phyloP scores from a whole-genome alignment of 176 grass and related monocot species.

The Tillandsia leiboldiana region DNA sequence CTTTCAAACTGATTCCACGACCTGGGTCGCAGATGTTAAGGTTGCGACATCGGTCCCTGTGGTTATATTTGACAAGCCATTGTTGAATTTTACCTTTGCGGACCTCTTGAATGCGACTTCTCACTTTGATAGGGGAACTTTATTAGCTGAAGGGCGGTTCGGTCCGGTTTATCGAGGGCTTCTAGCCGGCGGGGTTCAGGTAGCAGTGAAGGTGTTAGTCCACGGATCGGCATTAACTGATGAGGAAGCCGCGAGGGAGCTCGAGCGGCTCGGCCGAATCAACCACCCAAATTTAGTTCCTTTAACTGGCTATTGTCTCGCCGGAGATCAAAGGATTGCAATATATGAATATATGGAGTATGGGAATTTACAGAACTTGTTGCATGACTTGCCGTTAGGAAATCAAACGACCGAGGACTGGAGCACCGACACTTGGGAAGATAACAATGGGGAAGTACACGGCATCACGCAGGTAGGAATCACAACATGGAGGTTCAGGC shows the following conservation, averaged over 20 bases:
- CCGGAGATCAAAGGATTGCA: constrained; percentile 78
- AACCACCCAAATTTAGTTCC: constrained; percentile 85
- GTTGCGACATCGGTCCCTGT: constrained; percentile 78
- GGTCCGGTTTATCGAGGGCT: constrained; percentile 89
- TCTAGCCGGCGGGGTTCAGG: constrained; percentile 74
- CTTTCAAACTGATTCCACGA: constrained; percentile 80
- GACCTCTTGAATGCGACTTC: constrained; percentile 77
- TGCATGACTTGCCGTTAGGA: constrained; percentile 82
- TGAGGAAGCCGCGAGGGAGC: constrained; percentile 64
- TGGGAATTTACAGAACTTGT: constrained; percentile 80
- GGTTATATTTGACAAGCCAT: constrained; percentile 92
- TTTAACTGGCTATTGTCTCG: constrained; percentile 76
- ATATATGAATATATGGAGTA: constrained; percentile 99
- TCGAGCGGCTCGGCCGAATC: constrained; percentile 77
- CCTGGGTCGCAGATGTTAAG: constrained; percentile 89
- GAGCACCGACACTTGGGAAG: constrained; percentile 94
- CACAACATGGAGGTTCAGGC: constrained; percentile 69
- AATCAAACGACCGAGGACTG: constrained; percentile 89
- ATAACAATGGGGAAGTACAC: constrained; percentile 29
- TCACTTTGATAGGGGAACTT: constrained; percentile 78
- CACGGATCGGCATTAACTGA: constrained; percentile 60
- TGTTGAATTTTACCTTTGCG: constrained; percentile 68
- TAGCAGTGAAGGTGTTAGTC: constrained; percentile 77
- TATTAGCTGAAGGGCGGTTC: constrained; percentile 81
- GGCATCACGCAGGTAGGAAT: constrained; percentile 67